These are phyloP conservation scores for Volvox reticuliferus DNA, from an alignment of 139 green algal genomes.

Conservation along the genomic window DNA sequence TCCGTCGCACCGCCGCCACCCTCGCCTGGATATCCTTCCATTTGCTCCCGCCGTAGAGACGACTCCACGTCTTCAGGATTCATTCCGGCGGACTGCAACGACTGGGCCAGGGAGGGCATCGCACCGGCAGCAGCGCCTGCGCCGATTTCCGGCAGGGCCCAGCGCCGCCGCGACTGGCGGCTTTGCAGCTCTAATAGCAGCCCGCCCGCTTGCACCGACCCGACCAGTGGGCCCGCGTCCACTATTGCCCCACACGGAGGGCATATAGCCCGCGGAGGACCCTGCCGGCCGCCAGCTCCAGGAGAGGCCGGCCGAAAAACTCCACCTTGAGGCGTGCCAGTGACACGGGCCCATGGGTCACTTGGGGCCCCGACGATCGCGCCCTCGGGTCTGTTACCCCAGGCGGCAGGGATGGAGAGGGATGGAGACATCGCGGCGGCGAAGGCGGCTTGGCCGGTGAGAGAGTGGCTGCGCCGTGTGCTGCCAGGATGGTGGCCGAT, in stretches of 20 bases:
- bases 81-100: background rate
- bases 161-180: constrained; percentile 19
- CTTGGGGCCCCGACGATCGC: background rate
- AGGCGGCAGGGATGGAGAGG: background rate
- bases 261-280: constrained; percentile 9
- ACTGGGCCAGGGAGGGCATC: background rate
- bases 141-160: background rate
- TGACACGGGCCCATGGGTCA: background rate
- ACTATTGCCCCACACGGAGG: background rate
- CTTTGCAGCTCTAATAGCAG: constrained; percentile 37
- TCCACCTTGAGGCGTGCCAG: background rate
- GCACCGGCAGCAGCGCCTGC: background rate
- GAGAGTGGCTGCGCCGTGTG: constrained; percentile 6
- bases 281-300: background rate
- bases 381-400: background rate
- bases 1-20: background rate
- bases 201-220: background rate
- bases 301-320: background rate
- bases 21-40: background rate
- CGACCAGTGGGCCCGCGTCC: background rate
- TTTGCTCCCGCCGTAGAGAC: background rate
- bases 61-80: background rate
- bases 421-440: background rate
- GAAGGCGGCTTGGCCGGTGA: background rate
- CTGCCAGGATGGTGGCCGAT: background rate